Evolutionary conservation across 768 basidiomycete genomes (phyloP).

Genomic region (Collybia mongolica): DNA sequence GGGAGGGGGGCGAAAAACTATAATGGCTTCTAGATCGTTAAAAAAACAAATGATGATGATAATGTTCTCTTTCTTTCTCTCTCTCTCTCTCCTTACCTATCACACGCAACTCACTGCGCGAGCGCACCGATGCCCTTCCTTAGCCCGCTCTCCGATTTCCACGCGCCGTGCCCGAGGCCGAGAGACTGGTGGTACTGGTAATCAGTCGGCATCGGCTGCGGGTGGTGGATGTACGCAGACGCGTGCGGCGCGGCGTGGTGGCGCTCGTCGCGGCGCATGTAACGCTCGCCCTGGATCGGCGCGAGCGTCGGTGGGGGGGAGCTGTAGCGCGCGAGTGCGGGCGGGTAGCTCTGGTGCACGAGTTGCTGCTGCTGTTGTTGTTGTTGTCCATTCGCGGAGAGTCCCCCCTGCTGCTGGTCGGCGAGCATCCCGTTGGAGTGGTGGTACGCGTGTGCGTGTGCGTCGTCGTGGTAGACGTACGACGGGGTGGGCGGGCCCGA

Average conservation of each 20-base stretch:
- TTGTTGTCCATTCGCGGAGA: too few relatives aligned
- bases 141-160: slow-evolving; percentile 47
- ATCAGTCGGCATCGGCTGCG: slow-evolving; percentile 33
- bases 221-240: slow-evolving; percentile 40
- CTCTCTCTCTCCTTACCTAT: too few relatives aligned
- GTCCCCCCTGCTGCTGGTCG: slow-evolving; percentile 28
- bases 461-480: slow-evolving; percentile 49
- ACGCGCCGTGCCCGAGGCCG: slow-evolving; percentile 36
- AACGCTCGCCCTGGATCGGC: slow-evolving; percentile 47
- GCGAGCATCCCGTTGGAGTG: slow-evolving; percentile 25
- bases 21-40: not conserved
- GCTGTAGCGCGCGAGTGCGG: slow-evolving; percentile 15
- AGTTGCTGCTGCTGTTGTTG: slow-evolving; percentile 1
- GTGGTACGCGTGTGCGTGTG: slow-evolving; percentile 37
- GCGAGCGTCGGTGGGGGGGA: slow-evolving; percentile 57
- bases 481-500: slow-evolving; percentile 45
- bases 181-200: slow-evolving; percentile 42
- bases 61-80: not conserved
- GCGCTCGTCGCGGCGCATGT: slow-evolving; percentile 29
- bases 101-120: slow-evolving; percentile 24
- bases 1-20: not conserved
- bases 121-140: slow-evolving; percentile 39
- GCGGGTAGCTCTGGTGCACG: slow-evolving; percentile 18
- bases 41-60: slow-evolving; percentile 1
- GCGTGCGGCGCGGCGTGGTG: slow-evolving; percentile 27